Conservation (phyloP, 805 yeast genomes). For the Peterozyma xylosa region DNA sequence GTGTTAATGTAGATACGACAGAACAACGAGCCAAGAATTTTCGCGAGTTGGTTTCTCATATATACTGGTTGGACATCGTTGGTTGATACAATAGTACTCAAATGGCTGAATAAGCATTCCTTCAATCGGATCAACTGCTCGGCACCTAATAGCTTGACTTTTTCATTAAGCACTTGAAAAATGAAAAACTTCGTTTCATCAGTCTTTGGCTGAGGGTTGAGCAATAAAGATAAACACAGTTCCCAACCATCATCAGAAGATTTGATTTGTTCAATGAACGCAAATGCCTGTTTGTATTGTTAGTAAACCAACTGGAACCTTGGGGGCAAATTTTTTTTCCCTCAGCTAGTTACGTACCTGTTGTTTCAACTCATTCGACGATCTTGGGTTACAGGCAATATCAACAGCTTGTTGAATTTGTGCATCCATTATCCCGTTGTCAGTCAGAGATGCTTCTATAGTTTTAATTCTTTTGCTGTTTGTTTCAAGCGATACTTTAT, state of each 20-base stretch:
- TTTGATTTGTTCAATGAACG: constrained; percentile 46
- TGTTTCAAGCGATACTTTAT: no score
- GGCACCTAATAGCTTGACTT: constrained; percentile 34
- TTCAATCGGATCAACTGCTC: constrained; percentile 41
- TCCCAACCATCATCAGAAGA: constrained; percentile 48
- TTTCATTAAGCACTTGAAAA: constrained; percentile 61
- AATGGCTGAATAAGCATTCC: constrained; percentile 37
- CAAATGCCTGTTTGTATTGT: constrained; percentile 32
- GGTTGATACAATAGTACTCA: constrained; percentile 21
- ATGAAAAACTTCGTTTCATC: constrained; percentile 59
- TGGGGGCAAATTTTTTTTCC: background rate
- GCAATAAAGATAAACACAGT: constrained; percentile 42
- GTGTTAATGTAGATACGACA: constrained; percentile 35
- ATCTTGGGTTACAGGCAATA: constrained; percentile 67
- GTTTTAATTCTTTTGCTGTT: no score
- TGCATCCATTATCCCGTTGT: constrained; percentile 20
- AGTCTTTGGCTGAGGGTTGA: constrained; percentile 25
- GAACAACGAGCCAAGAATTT: constrained; percentile 45
- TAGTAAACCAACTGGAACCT: constrained; percentile 3
- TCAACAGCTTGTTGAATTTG: constrained; percentile 87
- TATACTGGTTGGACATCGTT: constrained; percentile 29
- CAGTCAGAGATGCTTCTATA: background rate
- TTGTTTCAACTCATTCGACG: constrained; percentile 52
- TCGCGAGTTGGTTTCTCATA: constrained; percentile 51
- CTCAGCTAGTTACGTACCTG: constrained; percentile 26